Percentiles rank a stretch among this genome's conserved stretches.
Conservation (phyloP, 345 rosid species). For the Brassica cretica region DNA sequence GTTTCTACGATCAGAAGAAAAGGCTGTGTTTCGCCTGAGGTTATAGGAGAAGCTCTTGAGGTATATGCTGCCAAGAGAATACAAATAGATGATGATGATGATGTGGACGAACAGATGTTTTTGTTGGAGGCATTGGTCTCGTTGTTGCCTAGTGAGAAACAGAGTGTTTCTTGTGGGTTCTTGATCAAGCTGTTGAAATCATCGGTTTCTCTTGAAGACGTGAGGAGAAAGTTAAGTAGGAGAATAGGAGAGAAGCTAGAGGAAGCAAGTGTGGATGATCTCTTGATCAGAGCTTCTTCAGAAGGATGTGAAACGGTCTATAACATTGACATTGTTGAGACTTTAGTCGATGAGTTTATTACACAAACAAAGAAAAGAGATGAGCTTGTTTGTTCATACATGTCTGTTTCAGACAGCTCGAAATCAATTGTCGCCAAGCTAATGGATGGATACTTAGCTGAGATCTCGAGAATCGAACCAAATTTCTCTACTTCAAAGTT, state of each 20-base stretch:
- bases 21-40: slow-evolving; percentile 45
- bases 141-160: slow-evolving; percentile 55
- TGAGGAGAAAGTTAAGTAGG: slow-evolving; percentile 50
- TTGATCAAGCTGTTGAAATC: slow-evolving; percentile 57
- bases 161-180: slow-evolving; percentile 57
- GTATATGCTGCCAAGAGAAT: slow-evolving; percentile 55
- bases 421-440: slow-evolving; percentile 55
- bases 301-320: slow-evolving; percentile 45
- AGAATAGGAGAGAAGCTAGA: slow-evolving; percentile 60
- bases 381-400: slow-evolving; percentile 30
- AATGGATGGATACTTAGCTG: slow-evolving; percentile 63
- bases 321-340: slow-evolving; percentile 60
- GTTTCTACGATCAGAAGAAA: slow-evolving; percentile 46
- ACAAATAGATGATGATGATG: slow-evolving; percentile 25
- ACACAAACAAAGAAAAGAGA: slow-evolving; percentile 1
- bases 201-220: slow-evolving; percentile 46
- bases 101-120: slow-evolving; percentile 40
- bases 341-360: background rate
- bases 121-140: slow-evolving; percentile 56
- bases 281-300: slow-evolving; percentile 49
- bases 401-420: slow-evolving; percentile 43
- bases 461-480: slow-evolving; percentile 55
- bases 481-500: slow-evolving; percentile 48
- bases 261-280: slow-evolving; percentile 58
- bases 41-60: slow-evolving; percentile 63